Evolutionary conservation across 2,329 filamentous ascomycete species (phyloP).

Genomic region (Ophiostoma sp.): DNA sequence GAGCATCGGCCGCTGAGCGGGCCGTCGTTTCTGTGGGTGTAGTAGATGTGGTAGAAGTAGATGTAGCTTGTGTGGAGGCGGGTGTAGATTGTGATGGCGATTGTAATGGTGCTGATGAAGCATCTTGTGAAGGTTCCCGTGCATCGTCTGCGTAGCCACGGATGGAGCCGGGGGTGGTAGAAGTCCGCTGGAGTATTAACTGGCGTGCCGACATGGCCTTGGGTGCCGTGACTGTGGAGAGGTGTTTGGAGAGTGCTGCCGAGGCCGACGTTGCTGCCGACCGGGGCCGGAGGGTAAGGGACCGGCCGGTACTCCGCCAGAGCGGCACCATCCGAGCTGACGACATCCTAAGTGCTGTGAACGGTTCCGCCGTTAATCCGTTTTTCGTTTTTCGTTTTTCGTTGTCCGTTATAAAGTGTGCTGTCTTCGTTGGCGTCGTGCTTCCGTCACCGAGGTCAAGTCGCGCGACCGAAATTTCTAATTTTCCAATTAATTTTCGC

Average conservation of each 20-base stretch:
- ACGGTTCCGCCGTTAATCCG: background rate
- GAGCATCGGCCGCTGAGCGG: background rate
- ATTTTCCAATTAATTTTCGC: slow-evolving; percentile 21
- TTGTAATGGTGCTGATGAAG: background rate
- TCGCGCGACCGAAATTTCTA: slow-evolving; percentile 22
- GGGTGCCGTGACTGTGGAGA: background rate
- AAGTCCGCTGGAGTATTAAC: background rate
- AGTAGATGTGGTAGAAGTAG: background rate
- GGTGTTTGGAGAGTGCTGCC: background rate
- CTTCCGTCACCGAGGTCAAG: slow-evolving; percentile 17
- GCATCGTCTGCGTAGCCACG: slow-evolving; percentile 32
- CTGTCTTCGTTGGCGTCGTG: slow-evolving; percentile 13
- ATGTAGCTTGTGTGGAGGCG: background rate
- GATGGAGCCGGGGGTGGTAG: slow-evolving; percentile 24
- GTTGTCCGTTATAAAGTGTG: background rate
- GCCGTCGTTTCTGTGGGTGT: background rate
- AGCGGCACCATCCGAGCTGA: slow-evolving; percentile 48
- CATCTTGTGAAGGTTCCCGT: background rate
- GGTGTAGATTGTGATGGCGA: background rate
- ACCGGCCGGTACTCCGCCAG: slow-evolving; percentile 36
- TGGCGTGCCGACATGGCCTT: background rate
- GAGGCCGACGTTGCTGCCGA: slow-evolving; percentile 28
- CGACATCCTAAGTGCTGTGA: slow-evolving; percentile 14
- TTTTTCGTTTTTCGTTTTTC: background rate
- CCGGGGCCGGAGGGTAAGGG: slow-evolving; percentile 39